Conservation (phyloP, 306 rosid genomes). For the Coriaria nepalensis region DNA sequence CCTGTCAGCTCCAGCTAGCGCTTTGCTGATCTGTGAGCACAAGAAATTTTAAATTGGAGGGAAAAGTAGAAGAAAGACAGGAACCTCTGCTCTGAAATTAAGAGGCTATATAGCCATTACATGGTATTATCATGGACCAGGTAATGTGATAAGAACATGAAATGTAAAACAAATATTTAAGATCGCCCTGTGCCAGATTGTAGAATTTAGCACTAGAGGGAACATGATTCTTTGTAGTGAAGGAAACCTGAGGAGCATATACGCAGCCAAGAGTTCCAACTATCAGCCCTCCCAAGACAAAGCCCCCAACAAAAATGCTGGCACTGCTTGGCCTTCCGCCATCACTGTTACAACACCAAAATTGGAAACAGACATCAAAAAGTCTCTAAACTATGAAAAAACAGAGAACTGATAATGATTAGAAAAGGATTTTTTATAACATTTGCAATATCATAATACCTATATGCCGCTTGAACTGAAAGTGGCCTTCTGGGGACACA, state of each 20-base stretch:
- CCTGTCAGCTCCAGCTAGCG: constrained; percentile 68
- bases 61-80: not conserved
- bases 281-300: constrained; percentile 81
- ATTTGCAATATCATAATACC: constrained; percentile 30
- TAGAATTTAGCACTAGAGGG: constrained; percentile 11
- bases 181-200: constrained; percentile 4
- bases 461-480: constrained; percentile 55
- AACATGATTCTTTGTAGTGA: constrained; percentile 7
- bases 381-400: not conserved
- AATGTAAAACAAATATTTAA: constrained; percentile 7
- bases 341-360: constrained; percentile 35
- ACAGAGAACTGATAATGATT: not conserved
- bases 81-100: not conserved
- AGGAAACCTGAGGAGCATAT: constrained; percentile 88
- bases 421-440: not conserved
- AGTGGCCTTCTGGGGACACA: constrained; percentile 36
- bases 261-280: constrained; percentile 87
- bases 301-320: constrained; percentile 80
- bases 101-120: not conserved
- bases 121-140: too few species aligned
- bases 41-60: constrained; percentile 6
- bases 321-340: constrained; percentile 60
- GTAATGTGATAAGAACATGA: not conserved
- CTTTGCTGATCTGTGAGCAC: constrained; percentile 66
- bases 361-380: constrained; percentile 16